Conservation (phyloP, 768 basidiomycete species). For the Boletus rubroflammeus region DNA sequence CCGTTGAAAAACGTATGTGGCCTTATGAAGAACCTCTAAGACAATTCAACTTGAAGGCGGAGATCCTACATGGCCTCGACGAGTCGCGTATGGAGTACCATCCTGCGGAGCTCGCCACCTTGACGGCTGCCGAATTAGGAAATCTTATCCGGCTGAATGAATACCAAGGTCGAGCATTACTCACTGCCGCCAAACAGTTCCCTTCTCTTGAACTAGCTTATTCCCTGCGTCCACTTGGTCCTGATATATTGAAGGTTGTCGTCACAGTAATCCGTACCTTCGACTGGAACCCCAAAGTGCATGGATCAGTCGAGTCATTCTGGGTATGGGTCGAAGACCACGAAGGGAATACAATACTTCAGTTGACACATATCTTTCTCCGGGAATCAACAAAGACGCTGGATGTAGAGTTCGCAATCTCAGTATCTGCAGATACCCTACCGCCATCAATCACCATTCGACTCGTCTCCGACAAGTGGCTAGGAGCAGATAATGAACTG, state of each 20-base stretch:
- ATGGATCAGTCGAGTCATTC: conserved; percentile 80
- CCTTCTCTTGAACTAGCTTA: conserved; percentile 67
- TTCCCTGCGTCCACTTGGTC: conserved; percentile 74
- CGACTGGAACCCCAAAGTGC: conserved; percentile 73
- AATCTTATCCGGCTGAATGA: conserved; percentile 83
- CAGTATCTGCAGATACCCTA: conserved; percentile 54
- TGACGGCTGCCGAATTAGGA: conserved; percentile 69
- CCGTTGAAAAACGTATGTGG: conserved; percentile 90
- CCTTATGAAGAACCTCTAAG: conserved; percentile 88
- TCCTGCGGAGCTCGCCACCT: conserved; percentile 64
- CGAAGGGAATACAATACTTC: conserved; percentile 76
- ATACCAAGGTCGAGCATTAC: conserved; percentile 73
- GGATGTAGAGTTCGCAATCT: conserved; percentile 75
- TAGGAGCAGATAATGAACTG: conserved; percentile 81
- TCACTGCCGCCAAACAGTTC: conserved; percentile 79
- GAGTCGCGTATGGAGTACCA: conserved; percentile 80
- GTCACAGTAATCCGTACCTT: conserved; percentile 66
- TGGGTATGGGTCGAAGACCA: conserved; percentile 96
- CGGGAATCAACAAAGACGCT: conserved; percentile 59
- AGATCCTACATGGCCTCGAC: conserved; percentile 74
- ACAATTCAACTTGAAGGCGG: conserved; percentile 74
- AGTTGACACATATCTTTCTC: conserved; percentile 69
- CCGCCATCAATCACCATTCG: conserved; percentile 71
- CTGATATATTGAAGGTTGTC: conserved; percentile 76
- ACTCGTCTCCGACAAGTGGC: conserved; percentile 87